A percentile compares a stretch with the other conserved stretches of the same genome.
Evolutionary conservation across 768 basidiomycete genomes (phyloP).

Genomic region (Suillus americanus): DNA sequence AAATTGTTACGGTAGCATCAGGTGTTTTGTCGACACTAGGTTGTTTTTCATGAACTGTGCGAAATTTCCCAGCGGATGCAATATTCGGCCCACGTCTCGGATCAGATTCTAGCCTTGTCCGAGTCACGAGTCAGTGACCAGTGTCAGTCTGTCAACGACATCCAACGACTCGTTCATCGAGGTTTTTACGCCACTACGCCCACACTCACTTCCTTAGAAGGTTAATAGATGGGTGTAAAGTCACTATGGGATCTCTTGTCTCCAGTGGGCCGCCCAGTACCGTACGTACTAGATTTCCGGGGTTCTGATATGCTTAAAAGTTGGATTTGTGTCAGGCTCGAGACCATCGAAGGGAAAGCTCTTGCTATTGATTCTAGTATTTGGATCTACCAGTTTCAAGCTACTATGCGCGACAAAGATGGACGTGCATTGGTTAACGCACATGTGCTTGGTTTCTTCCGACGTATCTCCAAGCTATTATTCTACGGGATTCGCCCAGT

Average conservation of each 20-base stretch:
- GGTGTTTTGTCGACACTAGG: slow-evolving; percentile 5
- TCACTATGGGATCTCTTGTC: slow-evolving; percentile 90
- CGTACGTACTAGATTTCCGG: slow-evolving; percentile 49
- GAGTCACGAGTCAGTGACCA: not conserved
- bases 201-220: not conserved
- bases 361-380: slow-evolving; percentile 99
- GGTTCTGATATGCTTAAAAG: slow-evolving; percentile 3
- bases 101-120: not conserved
- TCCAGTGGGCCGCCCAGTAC: slow-evolving; percentile 92
- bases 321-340: slow-evolving; percentile 56
- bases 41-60: not conserved
- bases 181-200: not conserved
- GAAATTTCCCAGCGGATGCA: not conserved
- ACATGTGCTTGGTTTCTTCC: slow-evolving; percentile 87
- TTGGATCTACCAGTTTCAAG: slow-evolving; percentile 99
- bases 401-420: slow-evolving; percentile 98
- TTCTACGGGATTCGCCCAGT: slow-evolving; percentile 99
- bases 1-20: slow-evolving; percentile 11
- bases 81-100: not conserved
- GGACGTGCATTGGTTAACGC: slow-evolving; percentile 89
- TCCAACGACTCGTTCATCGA: not conserved
- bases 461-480: slow-evolving; percentile 90
- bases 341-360: slow-evolving; percentile 91
- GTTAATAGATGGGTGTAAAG: slow-evolving; percentile 84
- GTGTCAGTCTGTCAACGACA: not conserved